These are phyloP conservation scores for Acanthamoeba royreba DNA, from an alignment of 208 protist species.

Conservation along the genomic window DNA sequence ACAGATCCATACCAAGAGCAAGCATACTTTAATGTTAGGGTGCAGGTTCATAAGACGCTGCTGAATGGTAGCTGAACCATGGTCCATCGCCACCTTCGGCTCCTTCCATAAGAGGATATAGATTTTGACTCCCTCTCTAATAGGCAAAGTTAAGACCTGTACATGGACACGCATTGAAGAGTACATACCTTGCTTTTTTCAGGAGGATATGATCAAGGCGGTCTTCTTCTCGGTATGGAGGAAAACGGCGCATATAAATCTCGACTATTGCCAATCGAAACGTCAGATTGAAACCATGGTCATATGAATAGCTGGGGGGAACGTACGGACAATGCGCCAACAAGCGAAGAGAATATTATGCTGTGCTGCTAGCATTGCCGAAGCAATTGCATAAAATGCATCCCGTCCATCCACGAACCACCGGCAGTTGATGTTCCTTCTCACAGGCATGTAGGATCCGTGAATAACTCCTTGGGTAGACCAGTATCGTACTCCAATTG, in stretches of 20 bases:
- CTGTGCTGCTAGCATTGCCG: not conserved
- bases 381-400: not conserved
- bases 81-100: constrained; percentile 35
- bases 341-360: not conserved
- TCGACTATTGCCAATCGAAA: too few relatives aligned
- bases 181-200: not conserved
- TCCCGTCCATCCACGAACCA: constrained; percentile 37
- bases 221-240: not conserved
- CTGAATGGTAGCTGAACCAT: not conserved
- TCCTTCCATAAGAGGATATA: constrained; percentile 37
- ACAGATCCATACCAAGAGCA: not conserved
- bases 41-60: constrained; percentile 16
- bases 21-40: not conserved
- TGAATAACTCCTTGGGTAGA: not conserved
- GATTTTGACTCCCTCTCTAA: constrained; percentile 6
- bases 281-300: not conserved
- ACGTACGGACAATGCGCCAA: constrained; percentile 7
- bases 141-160: not conserved
- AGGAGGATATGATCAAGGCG: not conserved
- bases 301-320: not conserved
- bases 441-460: not conserved
- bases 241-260: not conserved
- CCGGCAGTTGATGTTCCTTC: not conserved
- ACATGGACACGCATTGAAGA: too few relatives aligned
- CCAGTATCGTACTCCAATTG: constrained; percentile 41